These are phyloP conservation scores for Blastobotrys illinoisensis DNA, from an alignment of 1,139 yeast species.

Conservation along the genomic window DNA sequence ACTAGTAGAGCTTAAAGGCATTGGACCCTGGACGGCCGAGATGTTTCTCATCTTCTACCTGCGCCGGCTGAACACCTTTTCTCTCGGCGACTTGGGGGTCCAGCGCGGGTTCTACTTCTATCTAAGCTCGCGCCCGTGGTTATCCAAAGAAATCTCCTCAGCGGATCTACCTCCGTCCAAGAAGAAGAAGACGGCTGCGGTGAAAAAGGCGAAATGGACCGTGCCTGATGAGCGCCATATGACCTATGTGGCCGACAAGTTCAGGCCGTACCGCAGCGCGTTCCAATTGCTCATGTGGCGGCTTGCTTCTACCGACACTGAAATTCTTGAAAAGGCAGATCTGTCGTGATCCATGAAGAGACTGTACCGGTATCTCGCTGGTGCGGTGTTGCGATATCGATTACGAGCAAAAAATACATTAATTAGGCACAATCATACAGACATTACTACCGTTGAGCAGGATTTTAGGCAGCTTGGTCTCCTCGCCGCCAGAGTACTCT, in stretches of 20 bases:
- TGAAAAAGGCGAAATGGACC: constrained; percentile 35
- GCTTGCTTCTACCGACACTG: constrained; percentile 46
- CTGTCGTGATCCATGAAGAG: background rate
- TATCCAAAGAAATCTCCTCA: constrained; percentile 40
- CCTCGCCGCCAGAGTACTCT: constrained; percentile 48
- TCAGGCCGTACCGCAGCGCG: constrained; percentile 62
- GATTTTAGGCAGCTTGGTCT: constrained; percentile 54
- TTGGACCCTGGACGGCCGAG: constrained; percentile 87
- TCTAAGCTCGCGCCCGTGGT: constrained; percentile 49
- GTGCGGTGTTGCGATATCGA: too few species aligned
- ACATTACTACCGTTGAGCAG: constrained; percentile 84
- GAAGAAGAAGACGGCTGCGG: constrained; percentile 33
- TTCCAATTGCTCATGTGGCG: constrained; percentile 77
- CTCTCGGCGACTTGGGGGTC: constrained; percentile 76
- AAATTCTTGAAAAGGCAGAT: background rate
- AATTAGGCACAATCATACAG: constrained; percentile 53
- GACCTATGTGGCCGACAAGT: constrained; percentile 50
- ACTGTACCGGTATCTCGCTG: too few species aligned
- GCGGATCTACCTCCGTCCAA: constrained; percentile 29
- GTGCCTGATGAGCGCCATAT: constrained; percentile 30
- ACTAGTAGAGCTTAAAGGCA: constrained; percentile 63
- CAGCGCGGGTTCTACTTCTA: constrained; percentile 74
- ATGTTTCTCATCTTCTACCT: constrained; percentile 78
- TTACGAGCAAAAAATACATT: background rate
- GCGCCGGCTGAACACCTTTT: constrained; percentile 61